Evolutionary conservation across 2,329 filamentous ascomycete genomes (phyloP), one percentile per base, ranked within the genome.

Genomic region (Ilyonectria robusta): DNA sequence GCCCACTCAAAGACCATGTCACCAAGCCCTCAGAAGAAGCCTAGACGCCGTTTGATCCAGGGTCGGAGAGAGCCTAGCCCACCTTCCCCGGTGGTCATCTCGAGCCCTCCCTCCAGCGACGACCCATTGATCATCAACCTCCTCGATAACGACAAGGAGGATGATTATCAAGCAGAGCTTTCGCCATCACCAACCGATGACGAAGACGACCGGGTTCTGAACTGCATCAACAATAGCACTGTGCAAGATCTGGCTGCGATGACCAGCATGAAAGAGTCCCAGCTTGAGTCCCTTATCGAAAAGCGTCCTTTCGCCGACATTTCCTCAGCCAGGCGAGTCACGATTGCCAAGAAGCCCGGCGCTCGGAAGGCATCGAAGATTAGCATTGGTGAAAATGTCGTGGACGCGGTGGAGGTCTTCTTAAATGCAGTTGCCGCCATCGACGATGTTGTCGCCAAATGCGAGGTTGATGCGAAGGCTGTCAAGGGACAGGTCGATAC

Each of bases 201-300:
- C n/a, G 79, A 79, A 44, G 78, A 78, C 44, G 78, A 81, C 54
- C 78, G 80, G 55, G 88, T 98, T 7, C 84, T 98, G 31, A 87
- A 90, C 8, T 97, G 94, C 75, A 91, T 99, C 80, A 98, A 98
- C 76, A 89, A 86, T 0, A 96, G 93, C 78, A 89, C 90, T 6
- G 83, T 89, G 10, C 88, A 91, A 40, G 93, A 95, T 64, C 87
- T 99, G 47, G 89, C 92, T 2, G 95, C 97, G 72, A 91, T 98
- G 67, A 94, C 94, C 0, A 91, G 91, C 35, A 90, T 93, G 66
- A 91, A 92, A 40, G 87, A 92, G 71, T 88, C 91, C 6, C 86
- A 91, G 53, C 91, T 95, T 1, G 86, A 91, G 48, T 81, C 89
- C 15, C 87, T 98, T 62, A 83, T 97, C 11, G 87, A 89, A 1